Percentiles rank a stretch among this genome's conserved stretches.
Conservation (phyloP, 2,329 filamentous ascomycete genomes). For the Epichloe festucae region DNA sequence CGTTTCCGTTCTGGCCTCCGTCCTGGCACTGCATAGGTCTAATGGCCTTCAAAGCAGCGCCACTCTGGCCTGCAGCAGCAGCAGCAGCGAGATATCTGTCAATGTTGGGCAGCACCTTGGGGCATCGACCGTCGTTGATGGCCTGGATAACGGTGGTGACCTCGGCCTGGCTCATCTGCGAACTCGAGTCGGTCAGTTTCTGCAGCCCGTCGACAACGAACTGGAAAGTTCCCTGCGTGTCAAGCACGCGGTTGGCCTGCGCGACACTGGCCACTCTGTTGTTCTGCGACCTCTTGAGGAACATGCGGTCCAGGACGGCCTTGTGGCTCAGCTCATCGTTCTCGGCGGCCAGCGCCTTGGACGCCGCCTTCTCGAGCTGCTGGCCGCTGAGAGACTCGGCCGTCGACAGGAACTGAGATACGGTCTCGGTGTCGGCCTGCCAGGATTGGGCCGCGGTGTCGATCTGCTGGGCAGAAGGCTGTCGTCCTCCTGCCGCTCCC, state of each 20-base stretch:
- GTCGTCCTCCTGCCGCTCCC: not conserved
- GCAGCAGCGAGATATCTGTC: not conserved
- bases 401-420: constrained; percentile 8
- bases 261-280: constrained; percentile 1
- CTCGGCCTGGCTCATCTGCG: constrained; percentile 3
- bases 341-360: constrained; percentile 5
- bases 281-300: not conserved
- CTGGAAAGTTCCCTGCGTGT: constrained; percentile 5
- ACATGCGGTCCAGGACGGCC: constrained; percentile 7
- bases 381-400: constrained; percentile 5
- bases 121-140: constrained; percentile 8
- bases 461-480: not conserved
- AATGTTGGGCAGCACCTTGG: not conserved
- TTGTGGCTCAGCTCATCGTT: constrained; percentile 9
- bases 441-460: constrained; percentile 3
- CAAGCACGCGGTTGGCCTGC: constrained; percentile 6
- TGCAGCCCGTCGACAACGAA: constrained; percentile 7
- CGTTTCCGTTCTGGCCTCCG: not conserved
- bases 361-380: constrained; percentile 2
- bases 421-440: constrained; percentile 7
- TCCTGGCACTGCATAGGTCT: not conserved
- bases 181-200: not conserved
- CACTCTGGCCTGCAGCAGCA: not conserved
- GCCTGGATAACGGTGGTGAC: constrained; percentile 1
- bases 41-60: not conserved